Conservation (phyloP, 2,329 filamentous ascomycete species). For the Botryotinia globosa region DNA sequence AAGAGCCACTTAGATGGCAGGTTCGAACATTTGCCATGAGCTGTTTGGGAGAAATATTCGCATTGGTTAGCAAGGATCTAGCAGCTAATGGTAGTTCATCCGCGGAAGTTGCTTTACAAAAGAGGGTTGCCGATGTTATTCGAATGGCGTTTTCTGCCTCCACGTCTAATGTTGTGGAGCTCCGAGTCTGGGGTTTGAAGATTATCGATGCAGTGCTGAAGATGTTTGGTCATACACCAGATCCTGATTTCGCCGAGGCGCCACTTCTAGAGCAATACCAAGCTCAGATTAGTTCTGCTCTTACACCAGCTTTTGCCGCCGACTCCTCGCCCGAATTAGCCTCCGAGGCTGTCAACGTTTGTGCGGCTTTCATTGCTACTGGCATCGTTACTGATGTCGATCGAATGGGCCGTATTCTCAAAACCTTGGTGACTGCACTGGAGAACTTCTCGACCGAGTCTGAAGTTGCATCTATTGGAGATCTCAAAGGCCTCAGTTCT, state of each 20-base stretch:
- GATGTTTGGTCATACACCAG: conserved; percentile 92
- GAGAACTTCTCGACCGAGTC: conserved; percentile 85
- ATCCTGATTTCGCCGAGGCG: conserved; percentile 96
- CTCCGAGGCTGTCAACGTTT: conserved; percentile 94
- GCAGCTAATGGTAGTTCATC: conserved; percentile 73
- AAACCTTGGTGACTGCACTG: conserved; percentile 83
- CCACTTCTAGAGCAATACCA: conserved; percentile 97
- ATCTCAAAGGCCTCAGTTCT: conserved; percentile 86
- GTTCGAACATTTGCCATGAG: conserved; percentile 91
- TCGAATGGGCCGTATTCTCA: conserved; percentile 97
- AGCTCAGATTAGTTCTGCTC: conserved; percentile 92
- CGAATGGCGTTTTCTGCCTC: conserved; percentile 97
- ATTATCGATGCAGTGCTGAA: conserved; percentile 92
- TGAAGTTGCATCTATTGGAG: conserved; percentile 84
- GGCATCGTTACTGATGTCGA: conserved; percentile 97
- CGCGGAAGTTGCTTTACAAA: conserved; percentile 76
- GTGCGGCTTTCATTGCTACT: conserved; percentile 94
- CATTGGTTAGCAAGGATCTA: conserved; percentile 74
- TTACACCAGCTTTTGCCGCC: conserved; percentile 92
- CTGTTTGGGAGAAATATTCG: conserved; percentile 79
- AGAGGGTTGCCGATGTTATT: conserved; percentile 85
- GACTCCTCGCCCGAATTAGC: conserved; percentile 96
- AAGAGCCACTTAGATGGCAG: conserved; percentile 92
- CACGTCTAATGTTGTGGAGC: conserved; percentile 84
- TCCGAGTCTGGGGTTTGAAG: conserved; percentile 86